These are phyloP conservation scores for Triticum dicoccoides DNA, from an alignment of 176 grass and related monocot genomes.

Conservation along the genomic window DNA sequence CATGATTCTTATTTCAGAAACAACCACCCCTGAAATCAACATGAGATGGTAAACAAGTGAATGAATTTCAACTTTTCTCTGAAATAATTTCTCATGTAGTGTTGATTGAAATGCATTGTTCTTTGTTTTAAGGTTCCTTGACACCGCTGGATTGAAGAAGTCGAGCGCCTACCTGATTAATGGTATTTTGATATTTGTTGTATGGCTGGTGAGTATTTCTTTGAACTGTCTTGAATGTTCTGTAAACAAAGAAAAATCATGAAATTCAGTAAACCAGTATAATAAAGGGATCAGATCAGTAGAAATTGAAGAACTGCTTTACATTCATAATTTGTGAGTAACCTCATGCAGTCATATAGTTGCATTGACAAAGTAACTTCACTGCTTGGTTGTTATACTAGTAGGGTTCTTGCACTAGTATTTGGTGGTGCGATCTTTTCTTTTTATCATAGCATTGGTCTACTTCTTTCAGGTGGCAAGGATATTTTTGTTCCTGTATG, in stretches of 20 bases:
- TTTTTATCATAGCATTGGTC: conserved; percentile 32
- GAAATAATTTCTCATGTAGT: neutral
- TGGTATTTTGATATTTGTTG: conserved; percentile 80
- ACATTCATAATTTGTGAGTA: neutral
- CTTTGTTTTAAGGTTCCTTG: conserved; percentile 80
- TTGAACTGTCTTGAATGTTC: neutral
- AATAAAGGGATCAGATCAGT: conserved; percentile 1
- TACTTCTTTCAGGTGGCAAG: conserved; percentile 69
- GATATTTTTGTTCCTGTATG: conserved; percentile 89
- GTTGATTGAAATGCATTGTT: conserved; percentile 33
- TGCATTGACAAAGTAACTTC: neutral
- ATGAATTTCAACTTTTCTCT: neutral
- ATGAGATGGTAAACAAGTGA: conserved; percentile 71
- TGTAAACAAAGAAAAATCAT: neutral
- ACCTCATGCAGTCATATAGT: neutral
- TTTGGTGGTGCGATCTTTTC: neutral
- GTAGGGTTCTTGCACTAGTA: neutral
- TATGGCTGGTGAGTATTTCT: conserved; percentile 71
- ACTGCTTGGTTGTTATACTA: neutral
- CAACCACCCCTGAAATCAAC: conserved; percentile 86
- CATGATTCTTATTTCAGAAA: conserved; percentile 87
- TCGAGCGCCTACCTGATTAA: conserved; percentile 85
- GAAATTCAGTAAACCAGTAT: neutral
- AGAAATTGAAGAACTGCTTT: neutral
- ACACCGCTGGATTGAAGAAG: conserved; percentile 87